These are phyloP conservation scores for Penicillium cinerascens DNA, from an alignment of 495 filamentous ascomycete genomes.

Conservation along the genomic window DNA sequence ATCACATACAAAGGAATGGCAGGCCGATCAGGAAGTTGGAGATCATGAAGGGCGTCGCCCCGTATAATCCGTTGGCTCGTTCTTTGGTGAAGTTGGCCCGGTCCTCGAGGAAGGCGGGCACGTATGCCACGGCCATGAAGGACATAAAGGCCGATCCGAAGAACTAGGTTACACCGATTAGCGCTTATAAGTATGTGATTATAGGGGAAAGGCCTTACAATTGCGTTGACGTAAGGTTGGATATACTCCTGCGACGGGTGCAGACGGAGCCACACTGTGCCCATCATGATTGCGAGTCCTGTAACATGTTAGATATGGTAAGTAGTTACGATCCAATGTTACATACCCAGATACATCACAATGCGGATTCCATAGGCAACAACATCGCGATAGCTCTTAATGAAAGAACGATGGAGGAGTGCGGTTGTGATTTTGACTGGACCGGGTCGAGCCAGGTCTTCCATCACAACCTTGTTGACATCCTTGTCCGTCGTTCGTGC, in stretches of 20 bases:
- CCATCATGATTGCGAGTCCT: constrained; percentile 79
- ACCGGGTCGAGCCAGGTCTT: constrained; percentile 27
- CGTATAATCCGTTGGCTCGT: constrained; percentile 76
- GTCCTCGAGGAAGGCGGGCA: constrained; percentile 80
- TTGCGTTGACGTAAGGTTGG: constrained; percentile 74
- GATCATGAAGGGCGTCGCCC: constrained; percentile 64
- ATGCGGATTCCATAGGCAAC: constrained; percentile 78
- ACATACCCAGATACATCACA: constrained; percentile 73
- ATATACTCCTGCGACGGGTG: constrained; percentile 61
- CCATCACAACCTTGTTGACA: neutral
- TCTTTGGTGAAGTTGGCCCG: constrained; percentile 70
- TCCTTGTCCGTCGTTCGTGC: constrained; percentile 14
- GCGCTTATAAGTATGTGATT: neutral
- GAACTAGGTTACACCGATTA: constrained; percentile 40
- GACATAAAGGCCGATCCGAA: constrained; percentile 85
- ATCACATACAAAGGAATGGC: constrained; percentile 59
- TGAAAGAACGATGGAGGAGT: constrained; percentile 67
- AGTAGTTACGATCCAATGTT: neutral
- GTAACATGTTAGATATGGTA: constrained; percentile 9
- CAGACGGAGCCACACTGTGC: constrained; percentile 77
- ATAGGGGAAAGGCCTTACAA: constrained; percentile 35
- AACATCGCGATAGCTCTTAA: constrained; percentile 79
- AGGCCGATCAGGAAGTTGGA: constrained; percentile 80
- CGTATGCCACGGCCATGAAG: constrained; percentile 87
- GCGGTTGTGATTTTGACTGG: constrained; percentile 36